Evolutionary conservation across 805 yeast genomes (phyloP).

Genomic region (Candida golubevii): DNA sequence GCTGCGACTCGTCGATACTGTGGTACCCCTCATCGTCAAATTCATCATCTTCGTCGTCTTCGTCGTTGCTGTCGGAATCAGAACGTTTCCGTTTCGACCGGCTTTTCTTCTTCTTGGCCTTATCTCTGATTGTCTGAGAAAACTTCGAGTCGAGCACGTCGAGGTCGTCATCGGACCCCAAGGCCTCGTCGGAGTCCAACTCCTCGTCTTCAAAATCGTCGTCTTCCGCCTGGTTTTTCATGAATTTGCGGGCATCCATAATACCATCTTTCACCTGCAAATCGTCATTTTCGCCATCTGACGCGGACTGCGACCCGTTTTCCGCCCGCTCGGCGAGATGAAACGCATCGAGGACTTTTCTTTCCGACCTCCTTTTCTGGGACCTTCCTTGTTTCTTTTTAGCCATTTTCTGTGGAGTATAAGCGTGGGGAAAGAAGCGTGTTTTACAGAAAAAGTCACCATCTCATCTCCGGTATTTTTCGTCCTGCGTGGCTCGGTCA

Average conservation of each 20-base stretch:
- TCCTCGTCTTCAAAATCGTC: conserved; percentile 55
- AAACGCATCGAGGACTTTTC: conserved; percentile 40
- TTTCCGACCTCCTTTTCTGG: conserved; percentile 31
- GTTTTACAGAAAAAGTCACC: neutral
- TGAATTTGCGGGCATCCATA: conserved; percentile 37
- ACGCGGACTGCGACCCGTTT: conserved; percentile 21
- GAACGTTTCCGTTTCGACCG: conserved; percentile 15
- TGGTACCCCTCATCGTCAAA: conserved; percentile 47
- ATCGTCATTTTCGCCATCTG: conserved; percentile 20
- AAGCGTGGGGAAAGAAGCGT: no score
- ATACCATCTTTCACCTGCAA: conserved; percentile 33
- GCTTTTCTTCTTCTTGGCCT: conserved; percentile 22
- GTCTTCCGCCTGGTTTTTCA: conserved; percentile 20
- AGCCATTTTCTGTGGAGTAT: conserved; percentile 9
- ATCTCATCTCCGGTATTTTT: neutral
- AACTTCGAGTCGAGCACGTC: conserved; percentile 60
- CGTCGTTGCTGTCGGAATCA: neutral
- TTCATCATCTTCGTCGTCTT: no score
- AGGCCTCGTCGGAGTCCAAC: conserved; percentile 81
- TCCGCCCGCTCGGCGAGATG: conserved; percentile 41
- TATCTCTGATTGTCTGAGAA: conserved; percentile 65
- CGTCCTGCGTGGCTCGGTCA: neutral
- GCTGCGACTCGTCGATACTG: conserved; percentile 71
- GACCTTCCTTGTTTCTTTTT: conserved; percentile 16
- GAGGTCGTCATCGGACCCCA: conserved; percentile 75